Evolutionary conservation across 192 early-diverging fungal species (phyloP), one percentile per base, ranked within the genome.

Genomic region (Backusella tuberculispora): DNA sequence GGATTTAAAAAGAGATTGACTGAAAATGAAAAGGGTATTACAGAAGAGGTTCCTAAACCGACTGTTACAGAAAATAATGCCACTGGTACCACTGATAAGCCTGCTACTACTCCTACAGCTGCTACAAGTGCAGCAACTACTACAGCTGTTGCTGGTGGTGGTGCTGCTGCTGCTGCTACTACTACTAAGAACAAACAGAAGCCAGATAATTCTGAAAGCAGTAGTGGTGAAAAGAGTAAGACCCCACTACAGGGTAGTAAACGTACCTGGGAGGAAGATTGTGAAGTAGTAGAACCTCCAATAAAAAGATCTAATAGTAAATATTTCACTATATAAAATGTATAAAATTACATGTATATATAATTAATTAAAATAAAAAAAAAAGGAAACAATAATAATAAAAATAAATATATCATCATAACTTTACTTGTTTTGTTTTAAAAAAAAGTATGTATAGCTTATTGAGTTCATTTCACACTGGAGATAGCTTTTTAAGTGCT

Each of bases 311-410:
- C 1, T 9, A 56, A n/a, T 10, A 21, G 19, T 56, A 56, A 56
- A 50, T n/a, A n/a, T n/a, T n/a, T 12, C 19, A 56, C 50, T 53
- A 5, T 53, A 24, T 56, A 10, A 24, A 56, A 15, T 21, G 19
- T n/a, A 19, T 50, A 15, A n/a, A 50, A 8, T 50, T 50, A n/a
- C 48, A n/a, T 56, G 50, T 56, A 56, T 21, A 56, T 56, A 56
- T 6, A 56, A 56, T 24, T 3, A 26, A 66, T 21, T 26, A 66
- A 66, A 34, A n/a, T n/a, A n/a, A n/a, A n/a, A n/a, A n/a, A n/a
- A n/a, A n/a, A n/a, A n/a, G n/a, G n/a, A n/a, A n/a, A n/a, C n/a
- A n/a, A n/a, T n/a, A n/a, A n/a, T n/a, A n/a, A n/a, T n/a, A n/a
- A n/a, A n/a, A n/a, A n/a, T n/a, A n/a, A n/a, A n/a, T n/a, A n/a